These are phyloP conservation scores for Trametes versicolor DNA, from an alignment of 1,284 basidiomycete species.

Conservation along the genomic window DNA sequence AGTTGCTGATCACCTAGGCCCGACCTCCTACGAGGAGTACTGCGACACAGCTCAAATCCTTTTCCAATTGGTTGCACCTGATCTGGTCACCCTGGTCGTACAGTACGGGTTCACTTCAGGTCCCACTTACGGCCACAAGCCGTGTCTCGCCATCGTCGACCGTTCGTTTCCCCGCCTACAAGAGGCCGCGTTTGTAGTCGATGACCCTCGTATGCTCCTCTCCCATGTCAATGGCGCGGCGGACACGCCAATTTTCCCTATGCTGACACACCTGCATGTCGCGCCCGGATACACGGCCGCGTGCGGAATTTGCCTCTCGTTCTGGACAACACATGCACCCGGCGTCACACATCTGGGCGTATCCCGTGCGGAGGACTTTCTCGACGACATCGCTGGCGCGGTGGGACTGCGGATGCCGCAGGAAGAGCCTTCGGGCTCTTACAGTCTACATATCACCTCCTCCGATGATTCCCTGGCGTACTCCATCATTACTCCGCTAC, in stretches of 20 bases:
- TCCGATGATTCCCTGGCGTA: too few species aligned
- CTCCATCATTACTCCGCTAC: background rate
- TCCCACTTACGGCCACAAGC: background rate
- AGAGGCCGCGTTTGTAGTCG: background rate
- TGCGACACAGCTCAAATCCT: background rate
- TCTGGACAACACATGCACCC: background rate
- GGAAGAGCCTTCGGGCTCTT: too few species aligned
- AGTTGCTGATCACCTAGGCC: too few species aligned
- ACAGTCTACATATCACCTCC: too few species aligned
- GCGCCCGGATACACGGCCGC: background rate
- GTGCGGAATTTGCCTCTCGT: background rate
- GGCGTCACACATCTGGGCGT: background rate
- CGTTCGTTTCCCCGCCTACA: background rate
- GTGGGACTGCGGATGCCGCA: background rate
- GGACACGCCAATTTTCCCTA: background rate
- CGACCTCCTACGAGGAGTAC: too few species aligned
- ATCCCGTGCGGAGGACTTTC: background rate
- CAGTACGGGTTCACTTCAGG: slow-evolving; percentile 3
- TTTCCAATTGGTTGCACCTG: background rate
- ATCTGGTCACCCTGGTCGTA: background rate
- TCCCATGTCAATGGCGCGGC: background rate
- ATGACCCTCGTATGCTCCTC: background rate
- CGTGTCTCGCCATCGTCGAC: background rate
- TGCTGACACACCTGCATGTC: background rate
- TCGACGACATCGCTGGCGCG: background rate